Evolutionary conservation across 495 filamentous ascomycete genomes (phyloP).

Genomic region (Xeromyces bisporus): DNA sequence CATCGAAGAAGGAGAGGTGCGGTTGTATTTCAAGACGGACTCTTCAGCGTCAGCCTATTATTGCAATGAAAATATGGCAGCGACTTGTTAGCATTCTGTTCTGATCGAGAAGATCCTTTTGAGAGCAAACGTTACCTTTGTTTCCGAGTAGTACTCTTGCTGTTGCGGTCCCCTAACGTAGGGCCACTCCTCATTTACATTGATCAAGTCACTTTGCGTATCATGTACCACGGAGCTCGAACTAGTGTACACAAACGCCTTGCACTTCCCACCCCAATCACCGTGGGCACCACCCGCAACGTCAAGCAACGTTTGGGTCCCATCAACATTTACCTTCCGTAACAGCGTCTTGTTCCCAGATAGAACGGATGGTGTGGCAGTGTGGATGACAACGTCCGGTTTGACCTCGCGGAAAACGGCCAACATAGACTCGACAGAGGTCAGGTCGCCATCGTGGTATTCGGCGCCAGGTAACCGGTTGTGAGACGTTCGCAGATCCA

Average conservation of each 20-base stretch:
- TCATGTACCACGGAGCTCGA: conserved; percentile 79
- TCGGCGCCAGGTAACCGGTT: conserved; percentile 58
- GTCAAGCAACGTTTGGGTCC: conserved; percentile 63
- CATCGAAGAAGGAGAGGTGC: conserved; percentile 42
- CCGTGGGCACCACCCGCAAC: conserved; percentile 46
- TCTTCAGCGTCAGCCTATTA: conserved; percentile 72
- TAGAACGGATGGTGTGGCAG: conserved; percentile 54
- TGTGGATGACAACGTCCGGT: conserved; percentile 89
- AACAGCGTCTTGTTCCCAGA: conserved; percentile 30
- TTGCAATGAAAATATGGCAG: too few species aligned
- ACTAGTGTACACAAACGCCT: conserved; percentile 89
- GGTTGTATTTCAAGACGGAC: conserved; percentile 72
- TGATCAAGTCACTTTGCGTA: conserved; percentile 61
- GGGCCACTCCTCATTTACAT: conserved; percentile 80
- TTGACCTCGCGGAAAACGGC: conserved; percentile 48
- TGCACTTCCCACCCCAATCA: conserved; percentile 48
- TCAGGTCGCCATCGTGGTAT: conserved; percentile 84
- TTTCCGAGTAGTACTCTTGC: conserved; percentile 82
- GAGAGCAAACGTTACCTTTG: conserved; percentile 40
- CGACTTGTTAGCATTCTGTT: too few species aligned
- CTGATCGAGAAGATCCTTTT: too few species aligned
- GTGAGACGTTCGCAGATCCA: conserved; percentile 62
- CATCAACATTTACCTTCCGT: conserved; percentile 79
- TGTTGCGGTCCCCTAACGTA: conserved; percentile 52
- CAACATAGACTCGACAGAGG: conserved; percentile 45